Evolutionary conservation across 352 stramenopile species (phyloP), one percentile per base, ranked within the genome.

Genomic region (Elongisporangium anandrum): DNA sequence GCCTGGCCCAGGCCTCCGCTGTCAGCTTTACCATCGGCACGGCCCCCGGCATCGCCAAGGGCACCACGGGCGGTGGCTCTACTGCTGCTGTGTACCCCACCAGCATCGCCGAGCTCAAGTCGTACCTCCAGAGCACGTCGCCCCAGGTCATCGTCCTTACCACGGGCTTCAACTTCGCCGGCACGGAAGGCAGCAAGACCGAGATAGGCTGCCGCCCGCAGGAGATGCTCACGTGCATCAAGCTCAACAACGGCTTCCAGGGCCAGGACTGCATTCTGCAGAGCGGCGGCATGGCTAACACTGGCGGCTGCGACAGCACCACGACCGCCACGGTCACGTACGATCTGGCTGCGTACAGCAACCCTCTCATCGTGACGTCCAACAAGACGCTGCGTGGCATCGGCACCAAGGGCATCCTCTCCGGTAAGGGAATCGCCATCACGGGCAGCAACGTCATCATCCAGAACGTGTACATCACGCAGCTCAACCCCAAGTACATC

Each of bases 401-500:
- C n/a, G n/a, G n/a, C n/a, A 66, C 26, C 15, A 71, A 52, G 26
- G 68, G 68, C 20, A 62, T 70, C 48, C 71, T 79, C 52, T 65
- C 73, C 56, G 68, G 67, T 57, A 79, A 79, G 39, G 71, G 71
- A 0, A 21, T 75, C 5, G 72, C 55, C 59, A 59, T 78, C n/a
- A 60, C 58, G 19, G 69, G 67, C 16, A 59, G 73, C 56, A 81
- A 78, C 61, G 69, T 81, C 45, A 81, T 81, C 51, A 38, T 81
- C 50, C 70, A 81, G 59, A 78, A 81, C 49, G 63, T 66, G 68
- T 68, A 65, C 64, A 68, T 66, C 63, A 77, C 63, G 17, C 69
- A 57, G 64, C 65, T 69, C 24, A 65, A 69, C 63, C 53, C n/a
- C n/a, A n/a, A n/a, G n/a, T n/a, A n/a, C n/a, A n/a, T n/a, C n/a